Evolutionary conservation across 2,329 filamentous ascomycete genomes (phyloP), one percentile per base, ranked within the genome.

Genomic region (Fulvia fulva): DNA sequence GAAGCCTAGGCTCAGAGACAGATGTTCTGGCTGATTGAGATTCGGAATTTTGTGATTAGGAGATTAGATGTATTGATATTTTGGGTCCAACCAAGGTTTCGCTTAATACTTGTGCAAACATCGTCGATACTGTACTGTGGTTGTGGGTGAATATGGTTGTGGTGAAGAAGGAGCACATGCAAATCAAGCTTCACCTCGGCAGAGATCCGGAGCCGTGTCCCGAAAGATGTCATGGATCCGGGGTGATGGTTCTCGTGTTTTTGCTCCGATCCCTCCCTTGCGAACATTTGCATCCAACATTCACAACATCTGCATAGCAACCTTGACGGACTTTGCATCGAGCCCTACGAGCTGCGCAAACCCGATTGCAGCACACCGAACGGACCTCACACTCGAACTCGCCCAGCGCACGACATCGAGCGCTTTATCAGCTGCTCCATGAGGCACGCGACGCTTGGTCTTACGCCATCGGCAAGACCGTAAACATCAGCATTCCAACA

Each of bases 371-470:
- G n/a, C 37, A n/a, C 4, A n/a, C 12, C 12, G 28, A 12, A 32
- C 28, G 37, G 37, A 19, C 37, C 14, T 19, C 14, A 41, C 16
- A 41, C 16, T 14, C n/a, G 8, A 4, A 3, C 16, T 8, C 19
- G 3, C 16, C 37, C 3, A 4, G 25, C 56, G 57, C 34, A 59
- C 53, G 56, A 57, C 43, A 30, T 41, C 47, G 50, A 53, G 52
- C 50, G 51, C 47, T 57, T 55, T 44, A 53, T 57, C 56, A 64
- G 58, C 53, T 60, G 55, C 53, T 59, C 53, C 53, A 64, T 68
- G 64, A 61, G 37, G 51, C 65, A 67, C 66, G 66, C 63, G 66
- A 64, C 58, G 30, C 14, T 30, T 41, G 56, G 63, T 67, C 63
- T 66, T 66, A 61, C 63, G 52, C 44, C 47, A 19, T 43, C 55